Conservation (phyloP, 2,329 filamentous ascomycete genomes). For the Beauveria pseudobassiana region DNA sequence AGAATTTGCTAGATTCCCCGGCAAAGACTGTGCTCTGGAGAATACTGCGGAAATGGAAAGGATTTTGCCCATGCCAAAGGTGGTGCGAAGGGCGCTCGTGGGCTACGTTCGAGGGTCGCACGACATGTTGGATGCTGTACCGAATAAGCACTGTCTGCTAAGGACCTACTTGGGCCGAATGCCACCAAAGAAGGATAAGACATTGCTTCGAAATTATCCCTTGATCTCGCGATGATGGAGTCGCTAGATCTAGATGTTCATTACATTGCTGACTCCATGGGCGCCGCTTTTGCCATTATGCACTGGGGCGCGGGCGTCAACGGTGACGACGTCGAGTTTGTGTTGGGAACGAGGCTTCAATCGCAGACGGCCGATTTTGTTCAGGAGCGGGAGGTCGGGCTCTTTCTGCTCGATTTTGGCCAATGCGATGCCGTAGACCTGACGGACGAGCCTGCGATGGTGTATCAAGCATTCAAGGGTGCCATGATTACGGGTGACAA, state of each 20-base stretch:
- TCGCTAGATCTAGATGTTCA: conserved; percentile 10
- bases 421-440: conserved; percentile 18
- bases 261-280: conserved; percentile 14
- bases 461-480: conserved; percentile 18
- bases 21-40: not conserved
- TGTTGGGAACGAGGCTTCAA: conserved; percentile 11
- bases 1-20: conserved; percentile 7
- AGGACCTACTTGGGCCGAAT: conserved; percentile 15
- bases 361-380: not conserved
- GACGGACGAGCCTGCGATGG: conserved; percentile 1
- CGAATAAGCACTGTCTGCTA: conserved; percentile 18
- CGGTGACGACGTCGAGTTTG: conserved; percentile 19
- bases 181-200: not conserved
- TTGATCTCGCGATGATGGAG: conserved; percentile 11
- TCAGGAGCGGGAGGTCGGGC: conserved; percentile 10
- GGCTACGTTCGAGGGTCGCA: conserved; percentile 11
- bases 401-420: conserved; percentile 19
- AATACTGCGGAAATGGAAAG: conserved; percentile 15
- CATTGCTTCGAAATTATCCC: conserved; percentile 12
- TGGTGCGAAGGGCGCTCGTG: conserved; percentile 14
- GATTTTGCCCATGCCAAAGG: conserved; percentile 17
- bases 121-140: conserved; percentile 3
- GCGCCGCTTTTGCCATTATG: conserved; percentile 17
- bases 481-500: conserved; percentile 20
- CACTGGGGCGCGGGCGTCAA: conserved; percentile 18